phyloP scores from a whole-genome alignment of 176 grass and related monocot species.

The Avena insularis region DNA sequence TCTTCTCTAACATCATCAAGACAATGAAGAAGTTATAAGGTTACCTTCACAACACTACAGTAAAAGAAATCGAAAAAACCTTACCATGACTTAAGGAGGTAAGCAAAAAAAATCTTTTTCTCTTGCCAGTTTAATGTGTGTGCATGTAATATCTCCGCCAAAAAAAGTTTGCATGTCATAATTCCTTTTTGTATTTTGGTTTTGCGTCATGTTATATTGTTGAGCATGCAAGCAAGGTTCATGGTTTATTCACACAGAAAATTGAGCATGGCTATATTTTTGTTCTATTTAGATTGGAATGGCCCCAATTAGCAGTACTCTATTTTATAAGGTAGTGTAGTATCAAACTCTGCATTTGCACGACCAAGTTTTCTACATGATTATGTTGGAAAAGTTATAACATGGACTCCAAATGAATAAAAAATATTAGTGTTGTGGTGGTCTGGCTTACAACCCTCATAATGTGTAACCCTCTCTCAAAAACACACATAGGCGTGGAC shows the following conservation, averaged over 20 bases:
- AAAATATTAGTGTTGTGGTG: too few species aligned
- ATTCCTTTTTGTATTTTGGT: not conserved
- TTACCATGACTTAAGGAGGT: conserved; percentile 89
- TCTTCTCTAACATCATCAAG: conserved; percentile 90
- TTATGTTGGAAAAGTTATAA: too few species aligned
- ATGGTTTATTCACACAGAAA: not conserved
- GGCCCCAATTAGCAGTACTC: conserved; percentile 59
- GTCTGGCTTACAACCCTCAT: too few species aligned
- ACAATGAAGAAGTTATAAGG: conserved; percentile 83
- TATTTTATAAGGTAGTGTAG: too few species aligned
- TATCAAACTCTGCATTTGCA: too few species aligned
- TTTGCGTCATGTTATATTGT: conserved; percentile 6
- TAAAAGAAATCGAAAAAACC: conserved; percentile 76
- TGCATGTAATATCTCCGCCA: not conserved
- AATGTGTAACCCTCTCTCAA: too few species aligned
- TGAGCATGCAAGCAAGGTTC: not conserved
- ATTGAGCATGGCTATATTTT: not conserved
- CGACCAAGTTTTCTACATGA: too few species aligned
- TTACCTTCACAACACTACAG: conserved; percentile 65
- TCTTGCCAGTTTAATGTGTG: not conserved
- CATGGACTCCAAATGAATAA: too few species aligned
- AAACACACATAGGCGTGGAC: too few species aligned
- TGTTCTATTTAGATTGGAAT: conserved; percentile 64
- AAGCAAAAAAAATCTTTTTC: conserved; percentile 29
- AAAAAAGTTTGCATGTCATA: not conserved